These are phyloP conservation scores for Neoboletus subvelutipes DNA, from an alignment of 768 basidiomycete genomes.

Conservation along the genomic window DNA sequence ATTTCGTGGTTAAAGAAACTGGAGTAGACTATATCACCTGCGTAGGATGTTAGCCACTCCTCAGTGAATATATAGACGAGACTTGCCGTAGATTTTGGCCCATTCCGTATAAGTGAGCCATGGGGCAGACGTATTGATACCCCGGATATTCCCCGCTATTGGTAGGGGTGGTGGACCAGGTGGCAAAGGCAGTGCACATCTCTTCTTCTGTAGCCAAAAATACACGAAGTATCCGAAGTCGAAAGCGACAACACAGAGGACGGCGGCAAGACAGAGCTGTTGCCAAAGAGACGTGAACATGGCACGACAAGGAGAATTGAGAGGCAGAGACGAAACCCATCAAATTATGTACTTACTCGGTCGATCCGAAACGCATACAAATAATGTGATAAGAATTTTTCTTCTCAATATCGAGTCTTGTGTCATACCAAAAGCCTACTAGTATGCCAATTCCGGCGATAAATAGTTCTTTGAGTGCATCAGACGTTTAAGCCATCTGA, in stretches of 20 bases:
- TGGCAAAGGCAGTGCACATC: conserved; percentile 10
- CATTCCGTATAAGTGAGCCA: conserved; percentile 25
- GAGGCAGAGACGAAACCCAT: background rate
- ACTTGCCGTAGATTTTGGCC: conserved; percentile 16
- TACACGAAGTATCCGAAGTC: background rate
- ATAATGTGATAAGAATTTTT: background rate
- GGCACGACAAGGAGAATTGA: background rate
- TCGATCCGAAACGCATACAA: background rate
- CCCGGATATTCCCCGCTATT: conserved; percentile 20
- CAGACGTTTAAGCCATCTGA: background rate
- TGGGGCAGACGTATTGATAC: conserved; percentile 9
- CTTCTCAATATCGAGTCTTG: background rate
- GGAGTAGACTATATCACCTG: conserved; percentile 30
- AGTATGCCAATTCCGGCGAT: background rate
- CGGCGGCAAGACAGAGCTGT: conserved; percentile 10
- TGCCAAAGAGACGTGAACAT: conserved; percentile 8
- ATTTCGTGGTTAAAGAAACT: conserved; percentile 24
- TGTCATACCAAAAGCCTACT: background rate
- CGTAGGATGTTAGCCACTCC: background rate
- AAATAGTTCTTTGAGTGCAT: background rate
- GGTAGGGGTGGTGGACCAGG: conserved; percentile 23
- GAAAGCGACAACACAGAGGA: conserved; percentile 11
- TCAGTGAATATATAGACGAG: background rate
- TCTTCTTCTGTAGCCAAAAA: conserved; percentile 5
- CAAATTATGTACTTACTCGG: conserved; percentile 3